Percentiles rank a stretch among this genome's conserved stretches.
These are phyloP conservation scores for Pichia kluyveri DNA, from an alignment of 805 yeast genomes.

Conservation along the genomic window DNA sequence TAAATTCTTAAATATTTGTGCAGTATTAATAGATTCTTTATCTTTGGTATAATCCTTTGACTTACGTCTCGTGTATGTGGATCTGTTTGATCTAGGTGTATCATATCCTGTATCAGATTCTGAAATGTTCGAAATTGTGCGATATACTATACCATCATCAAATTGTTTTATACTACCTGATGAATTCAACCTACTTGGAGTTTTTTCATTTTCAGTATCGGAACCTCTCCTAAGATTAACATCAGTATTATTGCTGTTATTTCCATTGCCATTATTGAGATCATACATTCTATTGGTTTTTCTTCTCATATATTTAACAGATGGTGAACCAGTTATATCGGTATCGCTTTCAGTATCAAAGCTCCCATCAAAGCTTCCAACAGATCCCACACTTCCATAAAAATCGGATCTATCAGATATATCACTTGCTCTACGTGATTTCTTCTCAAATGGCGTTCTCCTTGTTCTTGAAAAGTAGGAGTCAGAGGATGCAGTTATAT, in stretches of 20 bases:
- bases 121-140: neutral
- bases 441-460: conserved; percentile 5
- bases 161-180: neutral
- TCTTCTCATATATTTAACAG: conserved; percentile 7
- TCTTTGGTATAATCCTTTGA: conserved; percentile 10
- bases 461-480: conserved; percentile 27
- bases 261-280: neutral
- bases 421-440: conserved; percentile 17
- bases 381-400: conserved; percentile 1
- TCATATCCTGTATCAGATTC: neutral
- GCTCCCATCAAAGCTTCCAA: conserved; percentile 2
- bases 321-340: conserved; percentile 16
- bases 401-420: conserved; percentile 17
- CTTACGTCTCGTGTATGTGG: conserved; percentile 5
- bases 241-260: neutral
- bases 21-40: conserved; percentile 29
- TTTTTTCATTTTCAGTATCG: neutral
- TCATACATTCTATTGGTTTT: neutral
- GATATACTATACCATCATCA: conserved; percentile 5
- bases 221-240: no score
- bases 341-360: conserved; percentile 15
- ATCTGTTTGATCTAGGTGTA: neutral
- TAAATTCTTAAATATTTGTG: conserved; percentile 73
- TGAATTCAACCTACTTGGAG: neutral
- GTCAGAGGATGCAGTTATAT: conserved; percentile 22